These are phyloP conservation scores for Cytospora paraplurivora DNA, from an alignment of 2,329 filamentous ascomycete genomes.

Conservation along the genomic window DNA sequence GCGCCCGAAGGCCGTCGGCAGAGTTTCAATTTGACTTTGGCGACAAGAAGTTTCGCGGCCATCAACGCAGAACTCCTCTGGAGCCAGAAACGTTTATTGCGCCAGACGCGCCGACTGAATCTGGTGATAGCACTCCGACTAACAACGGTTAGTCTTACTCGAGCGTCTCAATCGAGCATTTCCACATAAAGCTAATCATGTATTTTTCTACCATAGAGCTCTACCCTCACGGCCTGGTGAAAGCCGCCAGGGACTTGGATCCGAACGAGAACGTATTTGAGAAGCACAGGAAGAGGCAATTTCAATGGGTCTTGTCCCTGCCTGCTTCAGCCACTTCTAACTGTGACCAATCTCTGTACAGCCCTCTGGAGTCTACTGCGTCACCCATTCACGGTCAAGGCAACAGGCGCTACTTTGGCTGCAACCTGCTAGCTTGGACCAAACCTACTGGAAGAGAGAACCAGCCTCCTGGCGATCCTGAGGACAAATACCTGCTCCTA, in stretches of 20 bases:
- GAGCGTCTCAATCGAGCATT: neutral
- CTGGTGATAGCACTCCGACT: constrained; percentile 1
- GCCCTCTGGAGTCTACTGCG: neutral
- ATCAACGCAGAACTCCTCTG: constrained; percentile 23
- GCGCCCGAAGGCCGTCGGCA: constrained; percentile 1
- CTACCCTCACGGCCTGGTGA: constrained; percentile 25
- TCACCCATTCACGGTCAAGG: constrained; percentile 1
- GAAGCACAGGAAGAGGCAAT: constrained; percentile 51
- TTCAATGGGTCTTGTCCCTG: constrained; percentile 52
- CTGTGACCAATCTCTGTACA: constrained; percentile 13
- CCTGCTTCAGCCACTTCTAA: constrained; percentile 33
- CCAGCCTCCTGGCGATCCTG: constrained; percentile 32
- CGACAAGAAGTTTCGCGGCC: constrained; percentile 25
- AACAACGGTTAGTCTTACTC: constrained; percentile 13
- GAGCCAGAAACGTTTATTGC: constrained; percentile 26
- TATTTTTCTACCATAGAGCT: constrained; percentile 6
- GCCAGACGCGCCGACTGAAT: constrained; percentile 12
- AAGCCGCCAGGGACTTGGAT: constrained; percentile 24
- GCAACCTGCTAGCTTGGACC: constrained; percentile 50
- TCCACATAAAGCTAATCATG: neutral
- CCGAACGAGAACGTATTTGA: constrained; percentile 40
- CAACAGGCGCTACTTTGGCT: constrained; percentile 31
- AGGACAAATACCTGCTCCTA: constrained; percentile 50
- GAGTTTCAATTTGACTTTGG: constrained; percentile 10
- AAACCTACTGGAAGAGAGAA: constrained; percentile 33